Base-by-base conservation (phyloP, 768 basidiomycete species). In the Pleurotus salmoneostramineus region DNA sequence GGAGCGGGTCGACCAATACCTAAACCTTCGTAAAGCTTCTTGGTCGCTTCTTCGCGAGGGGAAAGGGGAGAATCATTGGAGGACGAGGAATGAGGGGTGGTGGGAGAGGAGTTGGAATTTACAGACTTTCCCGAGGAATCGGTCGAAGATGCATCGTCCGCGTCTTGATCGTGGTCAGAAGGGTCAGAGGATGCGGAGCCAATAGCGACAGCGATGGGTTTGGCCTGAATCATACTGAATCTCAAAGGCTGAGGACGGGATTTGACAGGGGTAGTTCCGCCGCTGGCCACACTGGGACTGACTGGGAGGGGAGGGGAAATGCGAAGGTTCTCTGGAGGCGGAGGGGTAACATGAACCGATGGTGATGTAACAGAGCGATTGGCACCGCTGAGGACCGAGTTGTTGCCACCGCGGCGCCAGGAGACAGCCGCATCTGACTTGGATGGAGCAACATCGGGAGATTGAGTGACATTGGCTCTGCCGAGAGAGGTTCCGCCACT, bases 21-120 rank as follows among this genome's bases (percentile, higher is more conserved):
- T 42, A 95, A 81, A 40, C 92, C 92, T 73, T 93, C 92, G 68
- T 91, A 93, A 59, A 92, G 72, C 74, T 89, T 91, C 83, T 91
- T 93, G 42, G 87, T 71, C 8, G 85, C 91, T 74, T 92, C 91
- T 73, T 93, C 91, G 75, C 91, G 88, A 69, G 88, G 88, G 73
- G 89, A 91, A 64, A 93, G 83, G 56, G 86, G 82, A 17, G 72
- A 72, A 51, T 76, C 80, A 61, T 77, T 77, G 37, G 87, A 89
- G 47, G 85, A 81, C 44, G 85, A 80, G 14, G 89, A 88, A 62
- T 82, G 83, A 8, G 91, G 89, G 1, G 90, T 91, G 44, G 85
- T 83, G 3, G 91, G 91, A 58, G 90, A 87, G n/a, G 86, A 85
- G 60, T 76, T 74, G 60, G 76, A 75, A 5, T 67, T 69, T 12